Base-by-base conservation (phyloP, 2,329 filamentous ascomycete genomes). In the Sphaerulina musiva region DNA sequence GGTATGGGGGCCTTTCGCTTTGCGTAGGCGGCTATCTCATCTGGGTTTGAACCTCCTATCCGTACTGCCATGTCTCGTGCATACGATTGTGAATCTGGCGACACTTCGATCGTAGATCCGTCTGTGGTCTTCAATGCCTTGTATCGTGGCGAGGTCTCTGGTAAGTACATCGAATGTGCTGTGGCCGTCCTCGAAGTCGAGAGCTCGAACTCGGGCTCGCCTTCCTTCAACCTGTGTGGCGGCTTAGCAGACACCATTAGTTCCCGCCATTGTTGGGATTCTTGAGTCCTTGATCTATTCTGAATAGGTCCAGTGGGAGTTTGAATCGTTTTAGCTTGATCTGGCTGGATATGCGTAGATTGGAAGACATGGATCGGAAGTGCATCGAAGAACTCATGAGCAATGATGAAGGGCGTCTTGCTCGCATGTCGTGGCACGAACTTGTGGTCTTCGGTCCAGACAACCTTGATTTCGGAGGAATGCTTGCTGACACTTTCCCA, bases 321-420 rank as follows among this genome's bases (percentile, higher is more conserved):
- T n/a, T 77, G 65, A 61, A 72, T 69, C 4, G 72, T 66, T 38
- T 77, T 68, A 11, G 53, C 48, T 72, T 50, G 66, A 10, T 59
- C 54, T 6, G 53, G 69, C 53, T 60, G 61, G 14, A 67, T 58
- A 58, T 59, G 67, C 48, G 92, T 79, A 11, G 88, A 86, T 70
- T 97, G 86, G 69, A 98, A 98, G 57, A 89, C 85, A 70, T 98
- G 91, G 63, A 98, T 96, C 34, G 93, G 93, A 0, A 98, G 83
- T 2, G 93, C 93, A 64, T 98, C 93, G 74, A 98, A 98, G 77
- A 98, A 97, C 69, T 98, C 93, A 70, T 98, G 93, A 4, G 93
- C 93, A 46, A 97, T 82, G 57, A 98, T 95, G 70, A 97, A 95
- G 0, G 93, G 92, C 20, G 84, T 87, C 67, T 86, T 87, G 56